phyloP scores from a whole-genome alignment of 768 basidiomycete genomes.

The Mrakia frigida region DNA sequence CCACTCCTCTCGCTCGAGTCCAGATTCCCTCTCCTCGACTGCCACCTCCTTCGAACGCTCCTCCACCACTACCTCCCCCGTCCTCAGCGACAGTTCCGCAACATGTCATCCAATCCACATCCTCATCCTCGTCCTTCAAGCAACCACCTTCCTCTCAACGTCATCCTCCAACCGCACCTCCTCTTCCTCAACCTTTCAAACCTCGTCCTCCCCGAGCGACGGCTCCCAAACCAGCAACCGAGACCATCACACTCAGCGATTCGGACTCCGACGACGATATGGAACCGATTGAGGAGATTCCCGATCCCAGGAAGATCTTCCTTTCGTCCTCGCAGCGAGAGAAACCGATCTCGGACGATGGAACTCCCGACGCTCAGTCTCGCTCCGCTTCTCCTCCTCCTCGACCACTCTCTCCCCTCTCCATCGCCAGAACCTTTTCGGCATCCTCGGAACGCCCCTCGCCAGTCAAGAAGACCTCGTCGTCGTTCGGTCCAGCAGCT shows the following conservation, averaged over 20 bases:
- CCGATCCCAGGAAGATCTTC: conserved; percentile 18
- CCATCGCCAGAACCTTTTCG: conserved; percentile 11
- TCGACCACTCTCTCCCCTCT: conserved; percentile 12
- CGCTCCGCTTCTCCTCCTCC: conserved; percentile 13
- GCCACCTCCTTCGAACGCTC: not conserved
- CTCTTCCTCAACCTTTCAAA: not conserved
- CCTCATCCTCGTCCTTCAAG: not conserved
- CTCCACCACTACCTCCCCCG: not conserved
- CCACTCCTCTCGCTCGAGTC: not conserved
- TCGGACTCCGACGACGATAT: conserved; percentile 45
- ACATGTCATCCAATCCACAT: not conserved
- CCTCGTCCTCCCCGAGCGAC: not conserved
- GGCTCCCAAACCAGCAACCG: not conserved
- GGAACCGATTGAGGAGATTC: conserved; percentile 43
- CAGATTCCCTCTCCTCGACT: not conserved
- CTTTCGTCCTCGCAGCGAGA: not conserved
- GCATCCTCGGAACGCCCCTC: conserved; percentile 4
- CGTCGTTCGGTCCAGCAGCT: not conserved
- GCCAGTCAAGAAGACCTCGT: not conserved
- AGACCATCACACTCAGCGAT: not conserved
- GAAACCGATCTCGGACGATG: not conserved
- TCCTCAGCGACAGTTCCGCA: not conserved
- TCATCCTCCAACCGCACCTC: not conserved
- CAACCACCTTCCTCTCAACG: not conserved
- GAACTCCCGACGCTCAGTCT: conserved; percentile 11